Evolutionary conservation across 768 basidiomycete genomes (phyloP), one percentile per base, ranked within the genome.

Genomic region (Thelephora ganbajun): DNA sequence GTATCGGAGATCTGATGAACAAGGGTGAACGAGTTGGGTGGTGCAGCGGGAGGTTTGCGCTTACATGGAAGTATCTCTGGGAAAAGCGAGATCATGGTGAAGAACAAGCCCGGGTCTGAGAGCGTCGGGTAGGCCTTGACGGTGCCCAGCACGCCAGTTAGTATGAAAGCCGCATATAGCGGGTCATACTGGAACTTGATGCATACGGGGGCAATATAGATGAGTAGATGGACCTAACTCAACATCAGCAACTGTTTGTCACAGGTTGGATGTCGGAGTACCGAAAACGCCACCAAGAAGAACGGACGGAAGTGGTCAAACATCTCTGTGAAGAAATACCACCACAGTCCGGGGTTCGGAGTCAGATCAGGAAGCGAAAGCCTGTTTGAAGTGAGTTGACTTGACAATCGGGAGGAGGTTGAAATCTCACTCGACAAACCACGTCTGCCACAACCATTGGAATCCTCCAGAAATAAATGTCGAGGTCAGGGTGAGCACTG

Each of bases 291-390:
- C 72, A 92, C 83, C 30, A 97, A 68, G 72, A 96, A 99, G 67
- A 97, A 97, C 3, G 83, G 78, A 26, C 96, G 71, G 70, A 97
- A 99, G 60, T 98, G 86, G 59, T 97, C 94, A 53, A 99, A 99
- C 87, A 97, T 97, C 61, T 98, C 94, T 11, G 91, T 97, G 66
- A 98, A 97, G 68, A 98, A 98, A 63, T 98, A 98, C 94, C 94
- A 98, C 86, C 91, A 91, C 23, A 97, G 65, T 1, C 96, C 94
- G 3, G 87, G 79, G 55, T 93, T 98, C 0, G 96, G 94, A 7
- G 90, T 92, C 52, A 98, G 64, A 59, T 96, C 93, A 1, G 86
- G 84, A 7, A 96, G 75, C 16, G 74, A 76, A 19, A 96, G 57
- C 42, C 93, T 97, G 54, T 12, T 39, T 18, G 35, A 14, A 46